Evolutionary conservation across 345 rosid species (phyloP).

Genomic region (Salix arbutifolia): DNA sequence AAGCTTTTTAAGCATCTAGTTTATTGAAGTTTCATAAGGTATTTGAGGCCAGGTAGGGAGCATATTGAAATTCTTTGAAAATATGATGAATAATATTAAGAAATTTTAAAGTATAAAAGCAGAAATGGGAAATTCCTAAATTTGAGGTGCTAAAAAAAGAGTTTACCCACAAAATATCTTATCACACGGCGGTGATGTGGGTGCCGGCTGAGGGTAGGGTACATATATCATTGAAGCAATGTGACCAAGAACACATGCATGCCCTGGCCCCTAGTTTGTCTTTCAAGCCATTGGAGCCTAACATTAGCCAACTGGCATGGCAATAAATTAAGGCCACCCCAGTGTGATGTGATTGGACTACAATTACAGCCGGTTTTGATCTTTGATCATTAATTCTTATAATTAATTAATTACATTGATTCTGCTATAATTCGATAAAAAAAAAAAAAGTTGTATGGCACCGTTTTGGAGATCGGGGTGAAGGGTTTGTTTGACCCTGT

Average conservation of each 20-base stretch:
- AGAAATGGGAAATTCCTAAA: background rate
- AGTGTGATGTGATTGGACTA: background rate
- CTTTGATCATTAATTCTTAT: background rate
- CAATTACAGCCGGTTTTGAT: background rate
- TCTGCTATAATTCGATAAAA: too few species aligned
- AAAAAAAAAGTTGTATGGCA: too few species aligned
- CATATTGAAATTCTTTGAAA: background rate
- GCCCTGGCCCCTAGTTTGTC: background rate
- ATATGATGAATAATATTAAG: background rate
- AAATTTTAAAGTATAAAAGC: too few species aligned
- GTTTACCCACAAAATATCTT: background rate
- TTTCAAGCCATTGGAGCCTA: background rate
- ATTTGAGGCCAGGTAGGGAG: background rate
- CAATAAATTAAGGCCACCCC: background rate
- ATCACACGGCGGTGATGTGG: background rate
- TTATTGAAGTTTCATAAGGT: too few species aligned
- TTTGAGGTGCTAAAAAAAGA: background rate
- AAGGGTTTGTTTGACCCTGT: too few species aligned
- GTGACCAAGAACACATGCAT: background rate
- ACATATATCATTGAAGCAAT: background rate
- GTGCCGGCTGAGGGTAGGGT: background rate
- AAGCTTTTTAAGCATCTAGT: background rate
- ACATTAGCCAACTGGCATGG: background rate
- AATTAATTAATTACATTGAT: too few species aligned
- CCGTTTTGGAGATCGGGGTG: too few species aligned